phyloP scores from a whole-genome alignment of 495 filamentous ascomycete species.

The Penicillium malachiteum region DNA sequence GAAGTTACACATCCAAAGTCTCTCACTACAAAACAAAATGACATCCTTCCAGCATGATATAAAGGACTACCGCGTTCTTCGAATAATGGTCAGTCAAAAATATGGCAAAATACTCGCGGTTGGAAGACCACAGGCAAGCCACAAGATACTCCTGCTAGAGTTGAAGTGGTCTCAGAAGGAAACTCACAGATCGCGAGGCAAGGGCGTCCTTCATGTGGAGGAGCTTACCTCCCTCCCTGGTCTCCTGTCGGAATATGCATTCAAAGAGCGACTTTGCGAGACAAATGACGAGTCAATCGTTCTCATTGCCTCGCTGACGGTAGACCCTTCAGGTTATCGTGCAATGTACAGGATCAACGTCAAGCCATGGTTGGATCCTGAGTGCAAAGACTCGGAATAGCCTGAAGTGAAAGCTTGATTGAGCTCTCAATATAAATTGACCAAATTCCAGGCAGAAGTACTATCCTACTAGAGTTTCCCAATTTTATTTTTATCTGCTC shows the following conservation, averaged over 20 bases:
- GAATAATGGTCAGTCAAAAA: conserved; percentile 22
- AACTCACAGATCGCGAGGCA: conserved; percentile 3
- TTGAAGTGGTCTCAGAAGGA: conserved; percentile 14
- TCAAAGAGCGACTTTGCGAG: not conserved
- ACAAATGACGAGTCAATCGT: not conserved
- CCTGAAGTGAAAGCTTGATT: too few species aligned
- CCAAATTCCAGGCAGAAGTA: too few species aligned
- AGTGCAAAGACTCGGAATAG: too few species aligned
- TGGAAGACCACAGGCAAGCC: conserved; percentile 18
- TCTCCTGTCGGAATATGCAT: not conserved
- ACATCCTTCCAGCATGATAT: conserved; percentile 17
- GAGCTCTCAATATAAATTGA: too few species aligned
- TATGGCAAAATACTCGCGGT: conserved; percentile 27
- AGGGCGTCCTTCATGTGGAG: not conserved
- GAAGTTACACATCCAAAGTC: conserved; percentile 22
- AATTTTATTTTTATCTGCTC: too few species aligned
- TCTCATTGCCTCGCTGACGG: not conserved
- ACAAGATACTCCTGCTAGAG: conserved; percentile 27
- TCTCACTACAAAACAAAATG: conserved; percentile 2
- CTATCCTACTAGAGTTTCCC: too few species aligned
- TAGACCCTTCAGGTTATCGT: not conserved
- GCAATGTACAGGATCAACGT: not conserved
- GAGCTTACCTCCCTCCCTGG: not conserved
- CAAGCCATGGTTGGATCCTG: too few species aligned
- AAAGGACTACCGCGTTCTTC: conserved; percentile 28